Evolutionary conservation across 352 stramenopile genomes (phyloP), one percentile per base, ranked within the genome.

Genomic region (Pythium aquatile): DNA sequence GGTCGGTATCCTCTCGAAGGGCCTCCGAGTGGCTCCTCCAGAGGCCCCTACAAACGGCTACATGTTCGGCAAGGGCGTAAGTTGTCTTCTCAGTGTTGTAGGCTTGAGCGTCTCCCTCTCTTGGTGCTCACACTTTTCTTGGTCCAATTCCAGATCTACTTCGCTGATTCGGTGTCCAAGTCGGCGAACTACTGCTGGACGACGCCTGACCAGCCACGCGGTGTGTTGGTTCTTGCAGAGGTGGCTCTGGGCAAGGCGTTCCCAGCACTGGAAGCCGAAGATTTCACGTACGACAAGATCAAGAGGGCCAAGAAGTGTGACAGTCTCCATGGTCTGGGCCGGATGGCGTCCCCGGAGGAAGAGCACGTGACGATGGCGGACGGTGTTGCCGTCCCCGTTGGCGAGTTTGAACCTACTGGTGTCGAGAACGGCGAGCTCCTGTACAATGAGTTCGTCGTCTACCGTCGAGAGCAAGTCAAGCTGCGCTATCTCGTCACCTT

Each of bases 51-150:
- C 70, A 39, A 88, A 88, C 51, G 88, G 88, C 56, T 94, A 89
- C 73, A 81, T 85, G 76, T 96, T 94, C 62, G 87, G 87, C 73
- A 96, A 95, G 76, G 88, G 88, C 8, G 83, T 91, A 78, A 48
- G 78, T 77, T 11, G 16, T 17, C 14, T 35, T 35, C 32, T 35
- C 32, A 35, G 20, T 24, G 20, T 24, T 24, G 20, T 24, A 24
- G 20, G 20, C 20, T 24, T 24, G 20, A 35, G 32, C 5, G 32
- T 9, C 32, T 35, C 8, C 32, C 32, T 9, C 11, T 17, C 10
- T 2, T n/a, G 16, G 1, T 6, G 17, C 33, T 58, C 14, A 61
- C 29, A 9, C 3, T 65, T 11, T n/a, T 17, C 16, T 35, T 17
- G 32, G 16, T 56, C 3, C 2, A 39, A 29, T 49, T 61, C 5